Evolutionary conservation across 305 asterid genomes (phyloP), one percentile per base, ranked within the genome.

Genomic region (Plantago lanceolata): DNA sequence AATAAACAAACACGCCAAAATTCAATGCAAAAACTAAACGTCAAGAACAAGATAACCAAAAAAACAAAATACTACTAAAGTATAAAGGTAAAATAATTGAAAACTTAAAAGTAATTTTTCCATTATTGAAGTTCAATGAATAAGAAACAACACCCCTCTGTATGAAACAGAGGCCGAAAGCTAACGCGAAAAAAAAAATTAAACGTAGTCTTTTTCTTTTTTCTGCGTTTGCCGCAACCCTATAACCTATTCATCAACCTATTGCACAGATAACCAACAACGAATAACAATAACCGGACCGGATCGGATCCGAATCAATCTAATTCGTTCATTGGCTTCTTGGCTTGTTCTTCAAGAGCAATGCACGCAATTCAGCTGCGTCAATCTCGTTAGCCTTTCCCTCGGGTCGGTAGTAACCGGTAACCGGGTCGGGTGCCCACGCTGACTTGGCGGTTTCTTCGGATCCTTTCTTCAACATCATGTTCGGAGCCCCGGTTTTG

Each of bases 381-480:
- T 77, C 87, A 51, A 68, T 59, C 28, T 79, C 86, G 51, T 73
- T 68, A 4, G 65, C 78, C 2, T 64, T 64, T 17, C 48, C 72
- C 59, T 79, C 90, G 24, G 90, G 90, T 17, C 90, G 76, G 77
- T 84, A 84, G 66, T 73, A 77, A 2, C 90, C 90, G 37, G 90
- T 81, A 3, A 68, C 77, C 19, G 90, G 90, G 76, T 84, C 90
- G 62, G 87, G 90, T 49, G 63, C 78, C 90, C 90, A 84, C 8
- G 87, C 69, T 13, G 65, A 73, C 76, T 79, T 69, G 21, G 35
- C 63, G 24, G 85, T 8, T 15, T 69, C 87, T 15, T 80, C 81
- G 66, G 68, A 51, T 40, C 65, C 73, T 56, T 73, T 80, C 78
- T 83, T 78, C 72, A 80, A 33, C 79, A 77, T 61, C 55, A 58